A percentile compares a stretch with the other conserved stretches of the same genome.
Evolutionary conservation across 2,329 filamentous ascomycete genomes (phyloP).

Genomic region (Calonectria pteridis): DNA sequence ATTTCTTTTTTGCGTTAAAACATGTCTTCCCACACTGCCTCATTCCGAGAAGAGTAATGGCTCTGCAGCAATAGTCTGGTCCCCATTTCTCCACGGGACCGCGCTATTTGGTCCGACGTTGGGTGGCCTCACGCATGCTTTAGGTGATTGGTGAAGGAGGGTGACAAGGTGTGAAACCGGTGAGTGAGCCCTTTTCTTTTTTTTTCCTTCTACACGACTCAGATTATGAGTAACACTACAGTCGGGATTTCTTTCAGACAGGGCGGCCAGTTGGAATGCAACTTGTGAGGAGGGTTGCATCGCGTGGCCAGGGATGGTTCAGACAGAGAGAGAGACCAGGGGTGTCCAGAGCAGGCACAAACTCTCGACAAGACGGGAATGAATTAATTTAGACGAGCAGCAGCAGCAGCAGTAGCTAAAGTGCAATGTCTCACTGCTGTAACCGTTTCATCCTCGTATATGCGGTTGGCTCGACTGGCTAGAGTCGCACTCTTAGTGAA

Average conservation of each 20-base stretch:
- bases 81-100: background rate
- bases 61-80: background rate
- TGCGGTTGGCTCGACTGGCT: background rate
- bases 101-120: background rate
- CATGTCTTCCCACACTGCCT: background rate
- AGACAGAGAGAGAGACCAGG: background rate
- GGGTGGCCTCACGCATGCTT: background rate
- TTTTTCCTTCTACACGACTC: background rate
- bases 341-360: background rate
- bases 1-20: background rate
- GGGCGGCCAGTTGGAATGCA: background rate
- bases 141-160: background rate
- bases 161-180: background rate
- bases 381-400: background rate
- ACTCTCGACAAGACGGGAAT: background rate
- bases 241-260: background rate
- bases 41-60: background rate
- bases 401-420: background rate
- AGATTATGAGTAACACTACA: background rate
- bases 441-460: conserved; percentile 5
- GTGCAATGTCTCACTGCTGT: background rate
- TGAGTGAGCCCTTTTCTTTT: background rate
- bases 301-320: background rate
- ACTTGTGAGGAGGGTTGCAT: background rate
- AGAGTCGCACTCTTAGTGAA: background rate